Base-by-base conservation (phyloP, 345 rosid genomes). In the Sisymbrium irio region DNA sequence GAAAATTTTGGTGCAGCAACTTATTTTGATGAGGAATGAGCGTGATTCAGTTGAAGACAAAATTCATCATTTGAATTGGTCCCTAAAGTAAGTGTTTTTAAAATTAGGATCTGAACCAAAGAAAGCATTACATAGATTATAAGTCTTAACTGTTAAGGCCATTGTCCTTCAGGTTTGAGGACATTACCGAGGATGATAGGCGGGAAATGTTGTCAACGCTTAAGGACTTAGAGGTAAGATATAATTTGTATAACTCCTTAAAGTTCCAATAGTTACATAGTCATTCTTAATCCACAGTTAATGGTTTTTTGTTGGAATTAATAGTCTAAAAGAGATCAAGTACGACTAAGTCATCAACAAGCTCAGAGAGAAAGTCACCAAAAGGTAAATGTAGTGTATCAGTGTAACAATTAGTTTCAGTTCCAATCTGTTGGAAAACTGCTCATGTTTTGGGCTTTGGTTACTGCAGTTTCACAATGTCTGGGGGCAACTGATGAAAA, bases 401-500 rank as follows among this genome's bases (percentile, higher is more conserved):
- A 13, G 42, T 54, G 14, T 44, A 25, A 51, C 65, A 53, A n/a
- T 27, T 40, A 62, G 8, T 17, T 33, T 53, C 37, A 40, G 19
- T 49, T 32, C 27, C 60, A 57, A 1, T 56, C 37, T 62, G 11
- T 4, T 32, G 4, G 36, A 39, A 10, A 18, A 5, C 42, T 67
- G 5, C 37, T 45, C 44, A 50, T n/a, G 19, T 30, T 33, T 7
- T 45, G 20, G 27, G 4, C 14, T 30, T 36, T 71, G 47, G 15
- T 10, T 63, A 45, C 11, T 77, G 27, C 83, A 95, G 99, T 95
- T 92, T 77, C 99, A 95, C 83, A 83, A 82, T 58, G 90, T 86
- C 37, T 95, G 99, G 99, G 99, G 99, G 25, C 99, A 95, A 45
- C 90, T 95, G 36, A 86, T 95, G 97, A 95, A 92, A 88, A 92